Evolutionary conservation across 225 moss, liverwort and hornwort species (phyloP).

Genomic region (Sphagnum contortum): DNA sequence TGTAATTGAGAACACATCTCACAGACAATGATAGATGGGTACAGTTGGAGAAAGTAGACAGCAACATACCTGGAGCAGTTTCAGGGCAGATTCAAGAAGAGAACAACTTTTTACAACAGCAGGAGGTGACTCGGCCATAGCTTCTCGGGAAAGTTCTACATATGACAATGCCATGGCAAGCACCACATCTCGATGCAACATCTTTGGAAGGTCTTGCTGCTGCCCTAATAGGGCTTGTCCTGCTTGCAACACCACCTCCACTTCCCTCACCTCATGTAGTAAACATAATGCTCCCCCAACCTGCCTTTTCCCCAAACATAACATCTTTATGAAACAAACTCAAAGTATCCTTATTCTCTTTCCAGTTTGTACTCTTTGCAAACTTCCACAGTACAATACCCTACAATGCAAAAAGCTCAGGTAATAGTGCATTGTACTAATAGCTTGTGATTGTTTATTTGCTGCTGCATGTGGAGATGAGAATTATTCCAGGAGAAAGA

Average conservation of each 20-base stretch:
- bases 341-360: too few species aligned
- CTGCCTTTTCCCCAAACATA: slow-evolving; percentile 17
- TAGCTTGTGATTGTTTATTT: too few species aligned
- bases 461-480: too few species aligned
- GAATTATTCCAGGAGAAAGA: too few species aligned
- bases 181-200: slow-evolving; percentile 72
- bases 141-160: slow-evolving; percentile 87
- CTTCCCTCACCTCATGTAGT: slow-evolving; percentile 86
- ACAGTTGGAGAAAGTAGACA: too few species aligned
- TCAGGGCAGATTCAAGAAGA: slow-evolving; percentile 75
- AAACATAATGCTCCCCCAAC: slow-evolving; percentile 88
- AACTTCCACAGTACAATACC: too few species aligned
- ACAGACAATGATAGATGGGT: not conserved
- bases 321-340: too few species aligned
- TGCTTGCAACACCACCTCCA: slow-evolving; percentile 88
- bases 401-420: too few species aligned
- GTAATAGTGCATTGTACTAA: too few species aligned
- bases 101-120: slow-evolving; percentile 84
- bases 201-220: slow-evolving; percentile 64
- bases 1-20: not conserved
- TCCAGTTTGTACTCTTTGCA: too few species aligned
- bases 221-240: slow-evolving; percentile 79
- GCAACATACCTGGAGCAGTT: slow-evolving; percentile 60
- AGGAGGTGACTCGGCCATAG: slow-evolving; percentile 84
- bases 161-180: slow-evolving; percentile 87